Evolutionary conservation across 768 basidiomycete species (phyloP).

Genomic region (Mrakia blollopis): DNA sequence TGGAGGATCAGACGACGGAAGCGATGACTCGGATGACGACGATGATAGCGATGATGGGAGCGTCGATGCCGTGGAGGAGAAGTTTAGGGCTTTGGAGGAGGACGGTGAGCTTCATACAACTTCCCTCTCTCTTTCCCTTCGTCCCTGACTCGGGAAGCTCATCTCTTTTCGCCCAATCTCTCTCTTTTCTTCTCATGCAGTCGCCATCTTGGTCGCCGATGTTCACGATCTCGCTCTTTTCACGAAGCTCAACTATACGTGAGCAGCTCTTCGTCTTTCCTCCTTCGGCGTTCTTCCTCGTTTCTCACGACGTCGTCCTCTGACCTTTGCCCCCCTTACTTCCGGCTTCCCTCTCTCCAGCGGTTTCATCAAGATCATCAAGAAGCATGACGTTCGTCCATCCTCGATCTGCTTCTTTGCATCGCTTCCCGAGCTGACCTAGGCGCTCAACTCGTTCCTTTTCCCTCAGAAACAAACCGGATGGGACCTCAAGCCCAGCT

Average conservation of each 20-base stretch:
- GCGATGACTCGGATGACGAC: conserved; percentile 37
- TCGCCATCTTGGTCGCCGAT: conserved; percentile 83
- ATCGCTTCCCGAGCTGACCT: neutral
- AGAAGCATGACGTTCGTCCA: conserved; percentile 86
- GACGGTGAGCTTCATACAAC: conserved; percentile 46
- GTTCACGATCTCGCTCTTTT: conserved; percentile 84
- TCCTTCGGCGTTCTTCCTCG: neutral
- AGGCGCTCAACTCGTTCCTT: neutral
- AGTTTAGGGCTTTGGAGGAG: conserved; percentile 82
- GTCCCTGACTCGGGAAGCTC: neutral
- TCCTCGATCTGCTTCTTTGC: neutral
- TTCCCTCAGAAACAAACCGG: conserved; percentile 80
- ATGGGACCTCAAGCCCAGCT: conserved; percentile 71
- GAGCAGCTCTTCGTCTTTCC: neutral
- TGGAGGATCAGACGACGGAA: conserved; percentile 41
- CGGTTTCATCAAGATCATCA: conserved; percentile 97
- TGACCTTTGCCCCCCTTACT: neutral
- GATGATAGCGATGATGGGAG: conserved; percentile 54
- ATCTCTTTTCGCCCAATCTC: neutral
- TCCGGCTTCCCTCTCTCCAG: neutral
- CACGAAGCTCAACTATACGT: conserved; percentile 92
- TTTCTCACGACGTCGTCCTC: neutral
- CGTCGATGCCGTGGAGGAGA: conserved; percentile 69
- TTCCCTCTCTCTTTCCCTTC: neutral
- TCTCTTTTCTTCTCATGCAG: conserved; percentile 37